Evolutionary conservation across 345 rosid species (phyloP).

Genomic region (Aquilaria sinensis): DNA sequence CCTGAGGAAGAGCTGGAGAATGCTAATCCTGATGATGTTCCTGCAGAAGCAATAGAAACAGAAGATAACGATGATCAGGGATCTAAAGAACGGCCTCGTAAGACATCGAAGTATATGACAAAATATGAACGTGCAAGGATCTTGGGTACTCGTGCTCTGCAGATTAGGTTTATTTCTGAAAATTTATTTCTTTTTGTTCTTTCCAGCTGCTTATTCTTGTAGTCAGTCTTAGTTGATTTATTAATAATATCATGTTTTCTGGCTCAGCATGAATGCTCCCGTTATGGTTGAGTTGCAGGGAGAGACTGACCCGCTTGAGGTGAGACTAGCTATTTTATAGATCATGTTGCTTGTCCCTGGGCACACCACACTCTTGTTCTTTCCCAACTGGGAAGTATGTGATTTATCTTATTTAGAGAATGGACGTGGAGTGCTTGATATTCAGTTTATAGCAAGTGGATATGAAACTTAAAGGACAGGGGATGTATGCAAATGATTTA

Average conservation of each 20-base stretch:
- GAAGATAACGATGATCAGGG: constrained; percentile 52
- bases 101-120: constrained; percentile 74
- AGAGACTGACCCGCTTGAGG: constrained; percentile 88
- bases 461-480: too few species aligned
- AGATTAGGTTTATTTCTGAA: constrained; percentile 51
- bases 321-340: constrained; percentile 10
- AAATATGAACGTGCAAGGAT: constrained; percentile 86
- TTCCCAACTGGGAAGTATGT: too few species aligned
- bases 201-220: too few species aligned
- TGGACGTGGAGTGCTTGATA: too few species aligned
- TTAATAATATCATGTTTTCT: constrained; percentile 8
- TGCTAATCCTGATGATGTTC: constrained; percentile 47
- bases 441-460: too few species aligned
- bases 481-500: too few species aligned
- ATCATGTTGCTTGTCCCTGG: too few species aligned
- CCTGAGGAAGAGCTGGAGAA: constrained; percentile 60
- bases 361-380: too few species aligned
- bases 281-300: constrained; percentile 93
- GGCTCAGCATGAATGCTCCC: constrained; percentile 83
- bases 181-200: neutral
- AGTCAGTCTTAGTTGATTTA: neutral
- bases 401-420: too few species aligned
- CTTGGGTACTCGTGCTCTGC: constrained; percentile 78
- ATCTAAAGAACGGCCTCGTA: constrained; percentile 33
- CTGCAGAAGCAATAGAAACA: constrained; percentile 56